Base-by-base conservation (phyloP, 805 yeast genomes). In the Grigorovia jiainica region DNA sequence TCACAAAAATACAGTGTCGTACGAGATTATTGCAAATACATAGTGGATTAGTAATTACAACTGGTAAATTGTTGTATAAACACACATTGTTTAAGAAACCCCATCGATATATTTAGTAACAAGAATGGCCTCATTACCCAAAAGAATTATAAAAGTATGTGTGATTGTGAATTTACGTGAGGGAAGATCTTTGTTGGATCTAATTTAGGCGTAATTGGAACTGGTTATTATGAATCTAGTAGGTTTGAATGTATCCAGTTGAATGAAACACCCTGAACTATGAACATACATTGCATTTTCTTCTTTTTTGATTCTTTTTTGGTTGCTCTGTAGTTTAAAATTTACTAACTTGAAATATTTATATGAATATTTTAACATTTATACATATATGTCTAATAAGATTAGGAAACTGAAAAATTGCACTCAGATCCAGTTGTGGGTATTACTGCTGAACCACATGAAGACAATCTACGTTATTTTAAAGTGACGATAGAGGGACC, bases 371-470 rank as follows among this genome's bases (percentile, higher is more conserved):
- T 6, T 21, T 21, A 8, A 8, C 24, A 21, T 6, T 8, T 6
- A 6, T 21, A 21, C 8, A 21, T 21, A 21, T 21, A 8, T 6
- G 24, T 8, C 6, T 21, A 21, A 21, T 21, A 8, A 6, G 6
- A 9, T 27, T 33, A 79, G 80, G 98, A 92, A 66, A 90, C 97
- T 9, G 96, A 92, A 59, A 72, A 96, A 48, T 69, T 92, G 33
- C 82, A 82, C 19, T 79, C 87, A 31, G 99, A 92, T 54, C 97
- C 98, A 1, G 97, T 90, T 1, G 95, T 96, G 4, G 98, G 97
- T 2, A 92, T 92, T 53, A 74, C 81, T 0, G 98, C 97, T 2
- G 74, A 70, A 23, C 98, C 99, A 6, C 94, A 85, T 45, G 97
- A 90, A 43, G 96, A 89, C 48, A 92, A 92, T 62, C 69, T 92